Percentiles rank a stretch among this genome's conserved stretches.
Evolutionary conservation across 805 yeast species (phyloP).

Genomic region (Priceomyces carsonii): DNA sequence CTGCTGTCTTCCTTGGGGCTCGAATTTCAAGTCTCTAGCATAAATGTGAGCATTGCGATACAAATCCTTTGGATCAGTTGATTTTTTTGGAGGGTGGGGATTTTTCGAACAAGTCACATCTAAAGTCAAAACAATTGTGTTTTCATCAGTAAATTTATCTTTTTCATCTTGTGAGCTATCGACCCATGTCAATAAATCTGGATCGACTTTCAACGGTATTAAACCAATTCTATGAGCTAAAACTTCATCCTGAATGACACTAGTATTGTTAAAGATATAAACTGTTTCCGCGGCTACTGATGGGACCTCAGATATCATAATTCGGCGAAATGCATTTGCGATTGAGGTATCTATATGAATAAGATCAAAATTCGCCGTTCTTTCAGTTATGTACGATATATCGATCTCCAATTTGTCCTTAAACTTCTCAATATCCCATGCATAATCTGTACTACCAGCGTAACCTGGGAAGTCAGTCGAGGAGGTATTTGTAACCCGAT

Average conservation of each 20-base stretch:
- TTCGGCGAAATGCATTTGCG: slow-evolving; percentile 95
- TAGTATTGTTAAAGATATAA: slow-evolving; percentile 88
- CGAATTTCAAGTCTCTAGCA: slow-evolving; percentile 85
- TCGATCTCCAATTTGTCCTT: slow-evolving; percentile 65
- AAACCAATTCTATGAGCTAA: slow-evolving; percentile 94
- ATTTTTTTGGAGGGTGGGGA: slow-evolving; percentile 75
- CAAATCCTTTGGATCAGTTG: slow-evolving; percentile 79
- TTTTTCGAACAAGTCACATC: slow-evolving; percentile 83
- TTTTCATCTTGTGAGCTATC: slow-evolving; percentile 64
- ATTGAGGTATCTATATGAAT: slow-evolving; percentile 86
- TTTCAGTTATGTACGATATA: slow-evolving; percentile 62
- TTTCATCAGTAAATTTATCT: slow-evolving; percentile 75
- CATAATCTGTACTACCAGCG: slow-evolving; percentile 57
- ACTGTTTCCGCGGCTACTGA: slow-evolving; percentile 93
- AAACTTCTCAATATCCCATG: slow-evolving; percentile 86
- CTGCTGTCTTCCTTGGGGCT: slow-evolving; percentile 86
- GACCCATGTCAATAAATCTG: slow-evolving; percentile 85
- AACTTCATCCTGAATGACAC: slow-evolving; percentile 96
- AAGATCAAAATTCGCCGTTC: slow-evolving; percentile 84
- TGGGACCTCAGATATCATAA: slow-evolving; percentile 96
- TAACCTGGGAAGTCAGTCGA: slow-evolving; percentile 94
- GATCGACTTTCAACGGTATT: slow-evolving; percentile 86
- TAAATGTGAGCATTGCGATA: slow-evolving; percentile 85
- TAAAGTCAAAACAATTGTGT: slow-evolving; percentile 82
- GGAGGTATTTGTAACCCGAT: slow-evolving; percentile 86